Percentiles rank a stretch among this genome's conserved stretches.
Evolutionary conservation across 139 green algal species (phyloP).

Genomic region (Tetratostichococcus sp.): DNA sequence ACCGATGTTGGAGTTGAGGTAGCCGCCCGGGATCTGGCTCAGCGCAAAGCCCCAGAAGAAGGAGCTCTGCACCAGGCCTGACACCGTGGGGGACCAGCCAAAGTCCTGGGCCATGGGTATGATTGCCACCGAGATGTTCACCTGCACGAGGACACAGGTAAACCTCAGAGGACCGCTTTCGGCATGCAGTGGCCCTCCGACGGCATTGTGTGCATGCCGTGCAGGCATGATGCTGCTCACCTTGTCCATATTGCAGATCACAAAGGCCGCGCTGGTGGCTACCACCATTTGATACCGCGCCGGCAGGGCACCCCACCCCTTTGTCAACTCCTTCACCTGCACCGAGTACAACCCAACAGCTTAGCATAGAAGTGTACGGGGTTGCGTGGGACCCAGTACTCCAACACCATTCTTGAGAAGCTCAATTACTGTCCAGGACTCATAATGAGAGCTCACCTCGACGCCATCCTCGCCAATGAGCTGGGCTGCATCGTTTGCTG

Average conservation of each 20-base stretch:
- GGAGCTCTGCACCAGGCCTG: conserved; percentile 85
- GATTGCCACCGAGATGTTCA: conserved; percentile 96
- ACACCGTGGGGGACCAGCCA: conserved; percentile 76
- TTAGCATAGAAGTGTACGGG: no score
- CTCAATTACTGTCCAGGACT: no score
- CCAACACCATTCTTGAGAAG: no score
- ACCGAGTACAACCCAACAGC: no score
- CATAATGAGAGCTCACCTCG: no score
- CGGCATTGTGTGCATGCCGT: no score
- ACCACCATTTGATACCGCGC: conserved; percentile 69
- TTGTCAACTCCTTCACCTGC: conserved; percentile 2
- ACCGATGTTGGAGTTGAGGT: conserved; percentile 57
- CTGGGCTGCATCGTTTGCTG: no score
- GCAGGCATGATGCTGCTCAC: not conserved
- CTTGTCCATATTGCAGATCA: conserved; percentile 91
- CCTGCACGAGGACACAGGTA: conserved; percentile 49
- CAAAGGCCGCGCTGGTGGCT: conserved; percentile 71
- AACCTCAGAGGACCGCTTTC: not conserved
- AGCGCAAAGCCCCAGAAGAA: conserved; percentile 85
- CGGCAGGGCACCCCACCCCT: conserved; percentile 56
- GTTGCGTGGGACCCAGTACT: no score
- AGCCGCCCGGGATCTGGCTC: conserved; percentile 87
- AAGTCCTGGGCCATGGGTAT: conserved; percentile 95
- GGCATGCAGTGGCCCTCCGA: not conserved
- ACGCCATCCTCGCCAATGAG: no score